phyloP scores from a whole-genome alignment of 345 rosid species.

The Salix purpurea region DNA sequence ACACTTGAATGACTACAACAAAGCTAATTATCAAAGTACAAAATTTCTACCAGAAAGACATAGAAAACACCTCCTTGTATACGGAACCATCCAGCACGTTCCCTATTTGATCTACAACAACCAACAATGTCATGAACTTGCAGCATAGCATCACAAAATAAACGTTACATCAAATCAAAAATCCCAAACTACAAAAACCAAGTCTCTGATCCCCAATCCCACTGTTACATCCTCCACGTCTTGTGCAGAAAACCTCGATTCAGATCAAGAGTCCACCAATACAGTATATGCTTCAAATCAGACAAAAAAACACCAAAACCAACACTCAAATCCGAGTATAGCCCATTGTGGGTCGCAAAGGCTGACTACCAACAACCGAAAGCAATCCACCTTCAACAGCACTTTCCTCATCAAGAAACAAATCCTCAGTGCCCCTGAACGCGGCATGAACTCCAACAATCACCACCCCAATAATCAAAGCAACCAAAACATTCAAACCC shows the following conservation, averaged over 20 bases:
- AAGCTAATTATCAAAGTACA: neutral
- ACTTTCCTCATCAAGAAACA: conserved; percentile 65
- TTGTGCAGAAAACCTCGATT: neutral
- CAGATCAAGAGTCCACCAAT: neutral
- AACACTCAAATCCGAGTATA: conserved; percentile 48
- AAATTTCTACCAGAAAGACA: neutral
- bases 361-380: conserved; percentile 52
- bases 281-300: neutral
- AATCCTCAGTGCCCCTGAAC: conserved; percentile 56
- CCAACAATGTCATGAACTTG: neutral
- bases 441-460: conserved; percentile 63
- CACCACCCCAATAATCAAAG: conserved; percentile 50
- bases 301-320: neutral
- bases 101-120: neutral
- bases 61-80: neutral
- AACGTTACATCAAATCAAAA: neutral
- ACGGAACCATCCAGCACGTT: neutral
- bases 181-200: neutral
- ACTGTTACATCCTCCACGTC: neutral
- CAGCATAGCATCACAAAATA: neutral
- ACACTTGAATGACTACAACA: neutral
- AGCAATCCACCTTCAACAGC: conserved; percentile 60
- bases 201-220: neutral
- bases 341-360: conserved; percentile 37
- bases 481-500: conserved; percentile 64